Evolutionary conservation across 1,284 basidiomycete species (phyloP).

Genomic region (Ustilago nuda): DNA sequence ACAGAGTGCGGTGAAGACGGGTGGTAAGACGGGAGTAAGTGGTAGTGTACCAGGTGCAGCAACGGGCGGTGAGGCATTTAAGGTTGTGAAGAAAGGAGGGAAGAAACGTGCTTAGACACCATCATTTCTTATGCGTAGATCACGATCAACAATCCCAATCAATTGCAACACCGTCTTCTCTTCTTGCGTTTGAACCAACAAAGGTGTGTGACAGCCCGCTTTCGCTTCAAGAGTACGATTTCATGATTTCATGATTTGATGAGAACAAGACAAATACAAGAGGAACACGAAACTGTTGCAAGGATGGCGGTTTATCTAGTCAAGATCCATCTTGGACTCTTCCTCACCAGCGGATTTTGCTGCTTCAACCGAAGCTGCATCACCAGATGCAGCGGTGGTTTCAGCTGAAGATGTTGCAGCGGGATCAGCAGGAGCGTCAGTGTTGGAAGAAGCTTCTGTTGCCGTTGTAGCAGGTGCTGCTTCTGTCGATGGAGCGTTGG

Average conservation of each 20-base stretch:
- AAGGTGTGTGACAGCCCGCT: too few species aligned
- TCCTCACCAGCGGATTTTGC: background rate
- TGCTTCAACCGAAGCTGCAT: background rate
- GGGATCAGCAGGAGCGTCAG: too few species aligned
- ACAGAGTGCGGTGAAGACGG: background rate
- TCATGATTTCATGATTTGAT: background rate
- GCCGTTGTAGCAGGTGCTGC: too few species aligned
- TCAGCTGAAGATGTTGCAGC: too few species aligned
- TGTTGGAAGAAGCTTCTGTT: too few species aligned
- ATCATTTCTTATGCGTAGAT: background rate
- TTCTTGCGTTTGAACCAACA: too few species aligned
- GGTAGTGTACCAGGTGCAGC: background rate
- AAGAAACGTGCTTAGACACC: conserved; percentile 38
- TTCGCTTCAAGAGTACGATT: too few species aligned
- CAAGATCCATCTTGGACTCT: conserved; percentile 5
- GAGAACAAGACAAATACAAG: background rate
- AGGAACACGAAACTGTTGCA: background rate
- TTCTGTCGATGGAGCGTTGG: too few species aligned
- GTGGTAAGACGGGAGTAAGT: background rate
- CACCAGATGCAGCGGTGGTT: too few species aligned
- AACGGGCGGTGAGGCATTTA: conserved; percentile 35
- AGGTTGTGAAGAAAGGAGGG: conserved; percentile 59
- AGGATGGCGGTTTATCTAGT: background rate
- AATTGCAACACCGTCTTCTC: background rate
- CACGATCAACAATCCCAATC: too few species aligned